Percentiles rank a stretch among this genome's conserved stretches.
Evolutionary conservation across 1,139 yeast genomes (phyloP).

Genomic region (Meyerozyma elateridarum): DNA sequence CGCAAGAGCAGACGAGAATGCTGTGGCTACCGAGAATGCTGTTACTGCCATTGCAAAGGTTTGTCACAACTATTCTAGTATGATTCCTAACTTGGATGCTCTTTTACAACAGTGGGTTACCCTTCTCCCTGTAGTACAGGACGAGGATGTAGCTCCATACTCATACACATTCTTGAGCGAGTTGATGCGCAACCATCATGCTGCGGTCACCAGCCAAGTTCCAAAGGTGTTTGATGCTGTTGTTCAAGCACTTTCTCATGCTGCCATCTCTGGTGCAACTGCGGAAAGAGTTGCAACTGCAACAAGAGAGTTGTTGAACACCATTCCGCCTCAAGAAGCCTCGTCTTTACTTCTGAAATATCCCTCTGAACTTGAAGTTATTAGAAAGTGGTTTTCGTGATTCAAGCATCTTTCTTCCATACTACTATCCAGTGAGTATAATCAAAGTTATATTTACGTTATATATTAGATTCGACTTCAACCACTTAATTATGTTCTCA

Average conservation of each 20-base stretch:
- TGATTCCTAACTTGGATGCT: conserved; percentile 58
- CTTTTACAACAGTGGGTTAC: conserved; percentile 74
- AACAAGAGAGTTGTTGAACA: conserved; percentile 46
- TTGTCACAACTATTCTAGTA: conserved; percentile 49
- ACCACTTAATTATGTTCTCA: no score
- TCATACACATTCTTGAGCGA: conserved; percentile 74
- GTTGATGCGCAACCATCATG: conserved; percentile 66
- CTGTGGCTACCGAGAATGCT: conserved; percentile 84
- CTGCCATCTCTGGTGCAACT: conserved; percentile 62
- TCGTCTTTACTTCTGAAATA: conserved; percentile 58
- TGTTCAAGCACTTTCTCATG: conserved; percentile 70
- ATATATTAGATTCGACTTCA: conserved; percentile 1
- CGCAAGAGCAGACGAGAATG: conserved; percentile 77
- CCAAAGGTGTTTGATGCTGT: conserved; percentile 71
- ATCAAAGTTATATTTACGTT: neutral
- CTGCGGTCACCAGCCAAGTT: conserved; percentile 51
- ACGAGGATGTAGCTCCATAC: conserved; percentile 87
- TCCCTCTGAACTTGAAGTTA: conserved; percentile 58
- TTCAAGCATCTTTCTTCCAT: no score
- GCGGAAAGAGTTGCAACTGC: conserved; percentile 63
- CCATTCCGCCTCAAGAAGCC: conserved; percentile 60
- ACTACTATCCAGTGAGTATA: no score
- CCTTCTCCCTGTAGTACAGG: conserved; percentile 76
- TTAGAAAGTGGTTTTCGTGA: conserved; percentile 63
- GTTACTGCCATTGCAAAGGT: conserved; percentile 82